These are phyloP conservation scores for Apiotrichum montevideense DNA, from an alignment of 1,284 basidiomycete genomes.

Conservation along the genomic window DNA sequence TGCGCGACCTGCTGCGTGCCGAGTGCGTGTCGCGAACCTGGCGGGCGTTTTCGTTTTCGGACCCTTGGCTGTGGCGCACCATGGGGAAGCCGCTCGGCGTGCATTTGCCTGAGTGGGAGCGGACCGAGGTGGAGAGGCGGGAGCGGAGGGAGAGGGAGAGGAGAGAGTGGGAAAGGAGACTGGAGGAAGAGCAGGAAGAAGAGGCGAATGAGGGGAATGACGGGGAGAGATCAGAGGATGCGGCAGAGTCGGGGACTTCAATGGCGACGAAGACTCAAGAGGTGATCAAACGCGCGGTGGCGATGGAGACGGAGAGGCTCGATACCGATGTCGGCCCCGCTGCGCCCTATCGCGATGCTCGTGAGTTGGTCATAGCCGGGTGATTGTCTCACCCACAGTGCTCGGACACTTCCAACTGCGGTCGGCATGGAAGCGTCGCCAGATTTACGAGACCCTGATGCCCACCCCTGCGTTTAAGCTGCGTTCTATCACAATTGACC, in stretches of 20 bases:
- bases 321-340: no score
- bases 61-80: slow-evolving; percentile 17
- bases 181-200: no score
- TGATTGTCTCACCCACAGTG: neutral
- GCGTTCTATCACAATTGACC: slow-evolving; percentile 1
- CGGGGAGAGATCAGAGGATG: no score
- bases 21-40: slow-evolving; percentile 20
- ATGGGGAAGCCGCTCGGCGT: slow-evolving; percentile 17
- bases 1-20: slow-evolving; percentile 13
- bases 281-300: no score
- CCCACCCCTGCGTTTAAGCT: slow-evolving; percentile 4
- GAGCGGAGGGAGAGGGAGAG: no score
- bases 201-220: no score
- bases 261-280: no score
- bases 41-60: slow-evolving; percentile 16
- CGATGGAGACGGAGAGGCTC: no score
- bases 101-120: slow-evolving; percentile 6
- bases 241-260: no score
- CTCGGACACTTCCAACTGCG: neutral
- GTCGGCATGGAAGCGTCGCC: slow-evolving; percentile 6
- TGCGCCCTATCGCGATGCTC: neutral
- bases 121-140: neutral
- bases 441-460: slow-evolving; percentile 4
- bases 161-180: no score
- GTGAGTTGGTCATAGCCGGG: slow-evolving; percentile 6